These are phyloP conservation scores for Avena insularis DNA, from an alignment of 176 grass and related monocot species.

Conservation along the genomic window DNA sequence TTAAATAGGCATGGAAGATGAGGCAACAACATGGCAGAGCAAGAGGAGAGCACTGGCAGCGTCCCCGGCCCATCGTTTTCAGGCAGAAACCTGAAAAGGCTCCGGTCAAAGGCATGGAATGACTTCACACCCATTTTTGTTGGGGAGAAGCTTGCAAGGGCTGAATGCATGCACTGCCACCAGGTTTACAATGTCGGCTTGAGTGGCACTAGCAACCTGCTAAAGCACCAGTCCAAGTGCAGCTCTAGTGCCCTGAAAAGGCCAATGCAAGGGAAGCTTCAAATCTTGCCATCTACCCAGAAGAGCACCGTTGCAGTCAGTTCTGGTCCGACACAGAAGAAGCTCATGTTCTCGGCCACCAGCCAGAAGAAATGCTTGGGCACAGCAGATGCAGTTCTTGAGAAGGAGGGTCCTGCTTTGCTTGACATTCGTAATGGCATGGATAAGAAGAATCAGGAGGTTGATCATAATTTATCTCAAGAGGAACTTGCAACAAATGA, in stretches of 20 bases:
- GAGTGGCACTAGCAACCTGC: conserved; percentile 34
- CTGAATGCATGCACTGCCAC: conserved; percentile 45
- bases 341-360: conserved; percentile 28
- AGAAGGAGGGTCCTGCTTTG: background rate
- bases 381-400: background rate
- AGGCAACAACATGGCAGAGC: conserved; percentile 1
- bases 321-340: conserved; percentile 32
- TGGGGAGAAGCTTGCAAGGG: background rate
- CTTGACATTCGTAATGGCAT: background rate
- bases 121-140: conserved; percentile 44
- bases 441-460: background rate
- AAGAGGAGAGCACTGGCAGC: conserved; percentile 37
- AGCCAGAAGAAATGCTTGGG: conserved; percentile 22
- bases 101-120: conserved; percentile 40
- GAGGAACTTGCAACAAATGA: background rate
- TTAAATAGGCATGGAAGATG: conserved; percentile 34
- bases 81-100: conserved; percentile 10
- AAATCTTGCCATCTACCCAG: background rate
- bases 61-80: background rate
- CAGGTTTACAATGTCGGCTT: background rate
- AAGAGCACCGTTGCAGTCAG: background rate
- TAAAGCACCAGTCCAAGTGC: conserved; percentile 28
- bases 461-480: conserved; percentile 6
- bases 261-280: background rate
- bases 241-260: background rate